phyloP scores from a whole-genome alignment of 768 basidiomycete species.

The Auricularia sp. region DNA sequence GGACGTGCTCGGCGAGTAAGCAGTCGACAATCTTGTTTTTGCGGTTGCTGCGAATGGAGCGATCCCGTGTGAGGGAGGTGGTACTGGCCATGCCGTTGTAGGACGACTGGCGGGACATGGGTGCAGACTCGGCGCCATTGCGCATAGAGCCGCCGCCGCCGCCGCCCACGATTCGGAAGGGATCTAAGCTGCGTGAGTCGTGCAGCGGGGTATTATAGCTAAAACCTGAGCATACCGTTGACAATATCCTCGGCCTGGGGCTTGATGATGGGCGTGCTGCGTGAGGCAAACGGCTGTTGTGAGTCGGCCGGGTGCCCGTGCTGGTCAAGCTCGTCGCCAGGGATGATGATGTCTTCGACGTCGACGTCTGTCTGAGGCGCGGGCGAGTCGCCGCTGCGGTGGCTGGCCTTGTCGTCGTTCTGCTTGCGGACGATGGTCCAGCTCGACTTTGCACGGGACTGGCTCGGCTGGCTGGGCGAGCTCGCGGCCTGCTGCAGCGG shows the following conservation, averaged over 20 bases:
- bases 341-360: conserved; percentile 63
- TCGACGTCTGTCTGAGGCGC: conserved; percentile 32
- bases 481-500: conserved; percentile 15
- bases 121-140: no score
- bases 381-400: conserved; percentile 15
- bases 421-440: conserved; percentile 68
- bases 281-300: conserved; percentile 16
- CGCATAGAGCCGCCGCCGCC: conserved; percentile 9
- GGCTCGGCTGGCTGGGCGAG: conserved; percentile 44
- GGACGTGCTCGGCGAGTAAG: conserved; percentile 63
- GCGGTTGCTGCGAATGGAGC: conserved; percentile 68
- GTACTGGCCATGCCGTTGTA: conserved; percentile 23
- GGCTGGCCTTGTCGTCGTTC: conserved; percentile 13
- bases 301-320: conserved; percentile 26
- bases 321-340: conserved; percentile 49
- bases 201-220: conserved; percentile 6
- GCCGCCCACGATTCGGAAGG: conserved; percentile 12
- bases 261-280: conserved; percentile 44
- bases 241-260: conserved; percentile 66
- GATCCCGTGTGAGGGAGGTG: conserved; percentile 59
- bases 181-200: conserved; percentile 6
- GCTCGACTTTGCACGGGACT: conserved; percentile 25
- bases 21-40: conserved; percentile 76
- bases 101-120: conserved; percentile 16
- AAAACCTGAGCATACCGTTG: conserved; percentile 43